Conservation (phyloP, 371 early-diverging fungal species). For the Mycotypha africana region DNA sequence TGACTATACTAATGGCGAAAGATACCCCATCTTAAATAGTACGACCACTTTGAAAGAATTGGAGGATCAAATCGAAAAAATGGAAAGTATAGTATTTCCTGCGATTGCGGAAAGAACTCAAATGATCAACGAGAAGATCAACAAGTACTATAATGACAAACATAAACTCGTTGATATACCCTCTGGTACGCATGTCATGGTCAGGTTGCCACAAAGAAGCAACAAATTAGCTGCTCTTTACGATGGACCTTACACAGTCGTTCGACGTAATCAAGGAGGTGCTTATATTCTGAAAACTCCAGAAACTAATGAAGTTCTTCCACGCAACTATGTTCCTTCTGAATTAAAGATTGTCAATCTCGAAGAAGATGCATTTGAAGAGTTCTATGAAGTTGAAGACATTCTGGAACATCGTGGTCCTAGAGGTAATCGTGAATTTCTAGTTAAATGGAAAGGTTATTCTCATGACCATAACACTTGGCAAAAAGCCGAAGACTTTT, state of each 20-base stretch:
- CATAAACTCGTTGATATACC: not conserved
- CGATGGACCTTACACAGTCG: conserved; percentile 5
- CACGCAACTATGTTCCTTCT: not conserved
- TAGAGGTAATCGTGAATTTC: not conserved
- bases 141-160: not conserved
- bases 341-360: conserved; percentile 2
- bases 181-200: not conserved
- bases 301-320: not conserved
- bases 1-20: not conserved
- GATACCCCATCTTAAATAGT: no score
- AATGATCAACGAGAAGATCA: not conserved
- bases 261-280: conserved; percentile 1
- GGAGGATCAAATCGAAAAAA: conserved; percentile 4
- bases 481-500: conserved; percentile 1
- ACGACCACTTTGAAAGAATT: conserved; percentile 7
- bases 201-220: not conserved
- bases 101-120: conserved; percentile 2
- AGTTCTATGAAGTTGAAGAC: conserved; percentile 3
- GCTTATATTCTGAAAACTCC: not conserved
- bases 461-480: conserved; percentile 7
- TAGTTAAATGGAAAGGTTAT: conserved; percentile 5
- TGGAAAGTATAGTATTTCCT: conserved; percentile 17
- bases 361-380: no score
- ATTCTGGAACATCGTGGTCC: conserved; percentile 3
- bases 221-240: conserved; percentile 1